Percentiles rank a stretch among this genome's conserved stretches.
Conservation (phyloP, 345 rosid genomes). For the Populus euphratica region DNA sequence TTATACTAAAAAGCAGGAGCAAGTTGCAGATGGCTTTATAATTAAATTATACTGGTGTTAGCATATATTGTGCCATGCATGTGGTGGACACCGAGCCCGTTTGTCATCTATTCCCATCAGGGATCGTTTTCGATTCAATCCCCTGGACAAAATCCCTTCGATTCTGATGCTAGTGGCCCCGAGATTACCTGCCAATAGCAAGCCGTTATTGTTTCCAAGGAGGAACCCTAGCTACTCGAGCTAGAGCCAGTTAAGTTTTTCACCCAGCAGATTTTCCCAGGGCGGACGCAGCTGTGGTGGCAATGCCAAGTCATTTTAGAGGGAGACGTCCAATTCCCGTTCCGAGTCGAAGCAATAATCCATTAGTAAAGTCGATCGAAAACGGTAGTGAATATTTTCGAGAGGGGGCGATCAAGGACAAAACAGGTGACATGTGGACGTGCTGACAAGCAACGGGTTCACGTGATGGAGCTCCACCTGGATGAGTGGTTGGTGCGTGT, state of each 20-base stretch:
- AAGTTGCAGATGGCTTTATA: background rate
- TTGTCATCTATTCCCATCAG: background rate
- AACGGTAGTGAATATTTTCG: background rate
- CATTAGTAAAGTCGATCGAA: background rate
- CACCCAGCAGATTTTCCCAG: background rate
- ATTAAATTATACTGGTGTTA: background rate
- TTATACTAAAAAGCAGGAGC: constrained; percentile 1
- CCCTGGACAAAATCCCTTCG: background rate
- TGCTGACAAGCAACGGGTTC: background rate
- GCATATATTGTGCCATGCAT: background rate
- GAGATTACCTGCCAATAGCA: too few relatives aligned
- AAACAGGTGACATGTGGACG: background rate
- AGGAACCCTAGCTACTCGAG: too few relatives aligned
- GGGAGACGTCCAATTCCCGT: background rate
- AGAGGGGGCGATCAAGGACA: background rate
- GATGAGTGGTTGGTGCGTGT: background rate
- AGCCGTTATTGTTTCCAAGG: too few relatives aligned
- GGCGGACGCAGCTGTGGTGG: too few relatives aligned
- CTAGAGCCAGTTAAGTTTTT: too few relatives aligned
- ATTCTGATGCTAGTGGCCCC: background rate
- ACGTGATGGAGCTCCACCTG: constrained; percentile 2
- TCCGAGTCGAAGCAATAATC: background rate
- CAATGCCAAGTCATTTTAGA: too few relatives aligned
- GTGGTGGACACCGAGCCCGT: background rate
- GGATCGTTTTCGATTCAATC: background rate